phyloP scores from a whole-genome alignment of 768 basidiomycete species.

The Suillus americanus region DNA sequence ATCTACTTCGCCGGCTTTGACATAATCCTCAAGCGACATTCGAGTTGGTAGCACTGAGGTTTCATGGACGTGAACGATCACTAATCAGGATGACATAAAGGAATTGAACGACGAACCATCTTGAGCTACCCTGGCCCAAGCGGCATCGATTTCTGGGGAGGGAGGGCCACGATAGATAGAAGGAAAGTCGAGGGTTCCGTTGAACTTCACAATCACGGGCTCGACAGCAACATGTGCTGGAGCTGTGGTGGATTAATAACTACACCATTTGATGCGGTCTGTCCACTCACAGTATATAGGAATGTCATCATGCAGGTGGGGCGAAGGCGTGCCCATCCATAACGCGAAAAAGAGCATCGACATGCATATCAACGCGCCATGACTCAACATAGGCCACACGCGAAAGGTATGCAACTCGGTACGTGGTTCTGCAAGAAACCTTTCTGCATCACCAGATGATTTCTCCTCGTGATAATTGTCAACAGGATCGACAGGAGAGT shows the following conservation, averaged over 20 bases:
- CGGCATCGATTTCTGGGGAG: too few relatives aligned
- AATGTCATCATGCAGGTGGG: background rate
- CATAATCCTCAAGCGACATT: too few relatives aligned
- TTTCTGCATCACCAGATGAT: background rate
- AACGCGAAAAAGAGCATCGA: constrained; percentile 6
- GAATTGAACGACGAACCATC: too few relatives aligned
- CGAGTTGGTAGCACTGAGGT: too few relatives aligned
- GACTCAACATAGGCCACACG: constrained; percentile 6
- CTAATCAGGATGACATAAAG: too few relatives aligned
- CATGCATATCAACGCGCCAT: constrained; percentile 1
- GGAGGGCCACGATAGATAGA: too few relatives aligned
- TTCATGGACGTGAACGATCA: too few relatives aligned
- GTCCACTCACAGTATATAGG: constrained; percentile 2
- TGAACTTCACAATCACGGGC: constrained; percentile 8
- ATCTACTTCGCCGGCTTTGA: too few relatives aligned
- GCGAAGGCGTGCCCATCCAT: constrained; percentile 7
- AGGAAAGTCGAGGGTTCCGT: constrained; percentile 5
- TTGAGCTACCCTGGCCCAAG: too few relatives aligned
- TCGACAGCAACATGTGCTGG: constrained; percentile 14
- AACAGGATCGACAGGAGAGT: background rate
- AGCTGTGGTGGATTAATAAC: background rate
- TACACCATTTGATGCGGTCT: background rate
- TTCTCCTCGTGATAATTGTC: background rate
- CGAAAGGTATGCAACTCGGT: background rate
- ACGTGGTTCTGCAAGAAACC: background rate